Conservation (phyloP, 192 early-diverging fungal species). For the Backusella australiensis region DNA sequence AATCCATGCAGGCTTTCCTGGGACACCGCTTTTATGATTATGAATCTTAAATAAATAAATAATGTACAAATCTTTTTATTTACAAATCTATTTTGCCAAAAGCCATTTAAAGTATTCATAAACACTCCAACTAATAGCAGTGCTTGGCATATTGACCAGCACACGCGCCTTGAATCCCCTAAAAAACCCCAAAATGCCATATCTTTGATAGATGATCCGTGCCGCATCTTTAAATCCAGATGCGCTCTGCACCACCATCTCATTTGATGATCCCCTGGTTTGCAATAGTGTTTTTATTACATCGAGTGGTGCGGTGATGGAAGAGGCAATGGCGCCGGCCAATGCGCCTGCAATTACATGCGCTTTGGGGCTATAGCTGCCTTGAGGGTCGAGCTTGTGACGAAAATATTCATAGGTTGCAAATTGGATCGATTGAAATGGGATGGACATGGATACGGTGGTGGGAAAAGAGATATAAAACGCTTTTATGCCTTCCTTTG, state of each 20-base stretch:
- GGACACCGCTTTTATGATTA: background rate
- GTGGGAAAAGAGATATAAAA: constrained; percentile 98
- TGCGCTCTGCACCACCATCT: constrained; percentile 56
- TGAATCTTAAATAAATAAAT: background rate
- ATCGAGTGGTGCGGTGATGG: constrained; percentile 90
- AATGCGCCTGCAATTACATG: constrained; percentile 84
- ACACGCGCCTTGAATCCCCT: constrained; percentile 67
- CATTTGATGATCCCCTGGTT: constrained; percentile 65
- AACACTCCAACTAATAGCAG: constrained; percentile 87
- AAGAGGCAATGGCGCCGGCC: constrained; percentile 84
- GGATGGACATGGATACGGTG: constrained; percentile 92
- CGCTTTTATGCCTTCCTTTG: constrained; percentile 76
- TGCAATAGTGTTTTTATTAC: constrained; percentile 91
- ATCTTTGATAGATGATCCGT: constrained; percentile 57
- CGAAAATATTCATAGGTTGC: constrained; percentile 87
- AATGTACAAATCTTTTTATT: background rate
- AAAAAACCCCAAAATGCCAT: constrained; percentile 68
- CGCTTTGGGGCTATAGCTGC: constrained; percentile 78
- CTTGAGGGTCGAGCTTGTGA: constrained; percentile 73
- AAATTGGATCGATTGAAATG: constrained; percentile 95
- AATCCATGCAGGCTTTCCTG: background rate
- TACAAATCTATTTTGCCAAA: constrained; percentile 25
- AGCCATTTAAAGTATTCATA: constrained; percentile 72
- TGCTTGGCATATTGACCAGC: constrained; percentile 77
- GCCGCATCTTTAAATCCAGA: constrained; percentile 60